Conservation (phyloP, 331 rosid genomes). For the Rosa hybrid region DNA sequence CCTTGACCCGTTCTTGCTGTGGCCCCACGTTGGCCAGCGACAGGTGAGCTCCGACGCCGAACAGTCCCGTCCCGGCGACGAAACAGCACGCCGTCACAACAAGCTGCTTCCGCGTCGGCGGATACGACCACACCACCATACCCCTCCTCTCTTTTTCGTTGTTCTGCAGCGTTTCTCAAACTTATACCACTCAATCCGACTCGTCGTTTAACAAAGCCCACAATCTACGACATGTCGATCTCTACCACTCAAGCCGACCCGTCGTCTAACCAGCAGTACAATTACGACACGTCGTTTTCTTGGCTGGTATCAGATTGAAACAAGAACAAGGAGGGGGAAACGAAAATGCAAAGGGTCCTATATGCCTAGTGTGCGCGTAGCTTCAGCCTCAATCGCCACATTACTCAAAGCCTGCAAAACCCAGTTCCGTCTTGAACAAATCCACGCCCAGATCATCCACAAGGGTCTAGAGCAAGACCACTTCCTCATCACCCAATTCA, state of each 20-base stretch:
- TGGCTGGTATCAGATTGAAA: too few relatives aligned
- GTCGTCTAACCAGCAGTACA: too few relatives aligned
- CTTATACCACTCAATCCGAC: neutral
- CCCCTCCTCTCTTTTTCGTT: neutral
- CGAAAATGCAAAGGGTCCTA: neutral
- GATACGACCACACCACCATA: slow-evolving; percentile 55
- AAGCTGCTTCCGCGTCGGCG: slow-evolving; percentile 52
- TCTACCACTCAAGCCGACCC: too few relatives aligned
- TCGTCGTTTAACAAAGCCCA: neutral
- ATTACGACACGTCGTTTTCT: too few relatives aligned
- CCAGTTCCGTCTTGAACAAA: slow-evolving; percentile 48
- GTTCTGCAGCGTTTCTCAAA: neutral
- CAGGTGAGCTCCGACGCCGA: slow-evolving; percentile 52
- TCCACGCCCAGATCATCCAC: slow-evolving; percentile 60
- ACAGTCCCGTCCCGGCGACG: slow-evolving; percentile 39
- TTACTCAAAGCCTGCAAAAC: slow-evolving; percentile 54
- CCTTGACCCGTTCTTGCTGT: slow-evolving; percentile 60
- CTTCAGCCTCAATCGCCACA: slow-evolving; percentile 22
- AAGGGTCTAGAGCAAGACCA: slow-evolving; percentile 78
- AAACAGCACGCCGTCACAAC: slow-evolving; percentile 39
- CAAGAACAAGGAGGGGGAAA: too few relatives aligned
- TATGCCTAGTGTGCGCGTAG: neutral
- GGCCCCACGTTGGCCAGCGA: slow-evolving; percentile 55
- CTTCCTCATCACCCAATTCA: slow-evolving; percentile 46
- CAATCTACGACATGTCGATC: neutral